phyloP scores from a whole-genome alignment of 176 grass and related monocot genomes.

The Canna indica region DNA sequence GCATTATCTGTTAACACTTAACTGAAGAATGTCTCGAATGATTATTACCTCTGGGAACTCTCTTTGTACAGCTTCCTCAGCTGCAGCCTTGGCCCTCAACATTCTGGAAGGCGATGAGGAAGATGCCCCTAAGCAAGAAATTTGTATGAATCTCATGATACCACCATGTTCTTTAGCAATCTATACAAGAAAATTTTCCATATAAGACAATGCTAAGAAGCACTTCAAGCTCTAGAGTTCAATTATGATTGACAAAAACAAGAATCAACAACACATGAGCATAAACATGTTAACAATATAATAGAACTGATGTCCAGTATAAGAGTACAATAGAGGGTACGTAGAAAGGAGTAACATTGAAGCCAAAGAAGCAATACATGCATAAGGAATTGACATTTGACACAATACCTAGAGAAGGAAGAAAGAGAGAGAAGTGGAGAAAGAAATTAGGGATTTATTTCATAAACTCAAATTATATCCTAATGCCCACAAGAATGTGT shows the following conservation, averaged over 20 bases:
- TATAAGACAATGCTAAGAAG: neutral
- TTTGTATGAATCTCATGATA: conserved; percentile 93
- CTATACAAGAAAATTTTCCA: conserved; percentile 33
- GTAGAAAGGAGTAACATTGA: no score
- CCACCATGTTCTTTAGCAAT: conserved; percentile 92
- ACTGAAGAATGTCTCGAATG: conserved; percentile 1
- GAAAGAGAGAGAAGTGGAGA: no score
- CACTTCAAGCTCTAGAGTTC: neutral
- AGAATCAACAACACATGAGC: neutral
- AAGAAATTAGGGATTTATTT: no score
- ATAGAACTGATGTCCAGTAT: neutral
- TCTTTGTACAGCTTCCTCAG: conserved; percentile 63
- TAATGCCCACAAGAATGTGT: no score
- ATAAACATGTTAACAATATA: neutral
- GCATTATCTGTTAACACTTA: no score
- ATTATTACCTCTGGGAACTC: conserved; percentile 67
- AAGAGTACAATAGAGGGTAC: neutral
- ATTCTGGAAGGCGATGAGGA: conserved; percentile 71
- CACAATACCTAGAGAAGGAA: no score
- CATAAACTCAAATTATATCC: no score
- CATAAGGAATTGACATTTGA: no score
- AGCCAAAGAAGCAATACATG: no score
- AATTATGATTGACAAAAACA: neutral
- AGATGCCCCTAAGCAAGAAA: conserved; percentile 83
- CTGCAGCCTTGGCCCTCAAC: conserved; percentile 78